A percentile compares a stretch with the other conserved stretches of the same genome.
These are phyloP conservation scores for Colletotrichum orbiculare DNA, from an alignment of 2,329 filamentous ascomycete species.

Conservation along the genomic window DNA sequence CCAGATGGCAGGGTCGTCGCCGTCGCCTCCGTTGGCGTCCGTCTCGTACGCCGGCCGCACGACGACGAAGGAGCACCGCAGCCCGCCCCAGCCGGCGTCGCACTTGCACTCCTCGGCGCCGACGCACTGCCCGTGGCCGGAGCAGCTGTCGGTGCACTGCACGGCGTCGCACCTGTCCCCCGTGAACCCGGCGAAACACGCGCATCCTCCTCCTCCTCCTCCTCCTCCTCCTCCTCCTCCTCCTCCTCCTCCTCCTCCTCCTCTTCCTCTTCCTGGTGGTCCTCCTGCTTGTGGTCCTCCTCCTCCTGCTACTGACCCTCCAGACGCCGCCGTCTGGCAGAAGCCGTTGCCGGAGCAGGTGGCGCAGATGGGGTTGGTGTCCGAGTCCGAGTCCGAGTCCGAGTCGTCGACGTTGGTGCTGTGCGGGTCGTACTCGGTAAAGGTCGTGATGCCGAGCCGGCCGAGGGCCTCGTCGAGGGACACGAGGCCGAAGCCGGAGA, in stretches of 20 bases:
- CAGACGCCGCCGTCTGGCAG: slow-evolving; percentile 41
- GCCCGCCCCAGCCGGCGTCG: slow-evolving; percentile 54
- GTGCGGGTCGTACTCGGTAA: slow-evolving; percentile 53
- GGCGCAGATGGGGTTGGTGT: slow-evolving; percentile 43
- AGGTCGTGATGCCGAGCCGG: slow-evolving; percentile 46
- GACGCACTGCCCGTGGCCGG: slow-evolving; percentile 52
- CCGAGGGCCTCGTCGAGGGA: slow-evolving; percentile 50
- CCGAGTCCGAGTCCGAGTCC: background rate
- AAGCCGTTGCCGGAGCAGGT: slow-evolving; percentile 53
- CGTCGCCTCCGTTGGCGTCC: slow-evolving; percentile 55
- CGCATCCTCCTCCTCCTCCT: slow-evolving; percentile 41
- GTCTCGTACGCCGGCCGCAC: slow-evolving; percentile 56
- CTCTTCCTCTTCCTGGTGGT: too few species aligned
- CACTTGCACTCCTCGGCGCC: slow-evolving; percentile 56
- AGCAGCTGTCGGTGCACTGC: slow-evolving; percentile 54
- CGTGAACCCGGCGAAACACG: slow-evolving; percentile 56
- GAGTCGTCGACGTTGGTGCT: slow-evolving; percentile 38
- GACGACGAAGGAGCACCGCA: slow-evolving; percentile 57
- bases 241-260: slow-evolving; percentile 26
- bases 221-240: slow-evolving; percentile 6
- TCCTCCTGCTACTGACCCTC: too few species aligned
- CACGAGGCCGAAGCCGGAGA: slow-evolving; percentile 51
- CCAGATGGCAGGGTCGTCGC: slow-evolving; percentile 62
- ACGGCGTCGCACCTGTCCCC: slow-evolving; percentile 49
- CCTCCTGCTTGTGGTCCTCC: slow-evolving; percentile 5